These are phyloP conservation scores for Funneliformis geosporum DNA, from an alignment of 192 early-diverging fungal species.

Conservation along the genomic window DNA sequence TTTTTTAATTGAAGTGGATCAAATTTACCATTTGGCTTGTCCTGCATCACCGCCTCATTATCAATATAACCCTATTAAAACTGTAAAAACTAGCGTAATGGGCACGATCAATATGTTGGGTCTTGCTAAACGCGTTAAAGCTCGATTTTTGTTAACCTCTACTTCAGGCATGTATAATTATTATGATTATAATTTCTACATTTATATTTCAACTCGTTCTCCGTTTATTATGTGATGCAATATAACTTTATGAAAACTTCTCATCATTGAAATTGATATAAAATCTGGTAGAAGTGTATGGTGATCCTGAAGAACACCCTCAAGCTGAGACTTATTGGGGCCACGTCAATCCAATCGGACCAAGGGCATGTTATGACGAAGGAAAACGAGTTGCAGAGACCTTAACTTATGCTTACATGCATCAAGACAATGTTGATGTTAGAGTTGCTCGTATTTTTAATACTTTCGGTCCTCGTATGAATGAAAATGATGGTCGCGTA, in stretches of 20 bases:
- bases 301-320: conserved; percentile 83
- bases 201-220: not conserved
- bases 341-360: conserved; percentile 75
- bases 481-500: conserved; percentile 78
- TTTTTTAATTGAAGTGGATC: conserved; percentile 80
- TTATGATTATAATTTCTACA: not conserved
- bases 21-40: conserved; percentile 86
- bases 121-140: conserved; percentile 78
- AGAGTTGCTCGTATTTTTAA: conserved; percentile 82
- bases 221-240: not conserved
- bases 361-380: conserved; percentile 85
- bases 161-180: conserved; percentile 63
- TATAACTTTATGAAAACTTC: conserved; percentile 13
- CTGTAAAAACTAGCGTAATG: conserved; percentile 81
- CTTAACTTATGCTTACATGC: conserved; percentile 74
- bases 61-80: conserved; percentile 85
- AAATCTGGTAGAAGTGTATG: conserved; percentile 71
- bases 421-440: conserved; percentile 74
- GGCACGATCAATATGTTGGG: conserved; percentile 89
- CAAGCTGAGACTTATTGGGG: conserved; percentile 88
- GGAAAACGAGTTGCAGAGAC: conserved; percentile 87
- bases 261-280: not conserved
- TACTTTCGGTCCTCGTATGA: conserved; percentile 83
- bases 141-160: conserved; percentile 74
- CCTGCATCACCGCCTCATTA: conserved; percentile 88